Conservation (phyloP, 805 yeast genomes). For the Wickerhamomyces alni region DNA sequence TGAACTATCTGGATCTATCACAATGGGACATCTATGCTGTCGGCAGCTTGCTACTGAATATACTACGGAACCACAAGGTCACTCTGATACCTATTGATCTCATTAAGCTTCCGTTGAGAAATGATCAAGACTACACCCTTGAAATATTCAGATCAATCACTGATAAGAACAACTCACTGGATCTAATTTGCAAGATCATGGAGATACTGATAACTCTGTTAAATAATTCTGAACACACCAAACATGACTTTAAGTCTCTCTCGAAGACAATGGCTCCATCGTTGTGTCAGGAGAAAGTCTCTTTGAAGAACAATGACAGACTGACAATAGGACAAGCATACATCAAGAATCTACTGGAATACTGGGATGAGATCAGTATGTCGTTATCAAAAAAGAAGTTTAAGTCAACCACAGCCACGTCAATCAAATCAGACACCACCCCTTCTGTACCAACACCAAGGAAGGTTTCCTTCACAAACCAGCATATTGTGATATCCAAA, state of each 20-base stretch:
- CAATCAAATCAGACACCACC: constrained; percentile 5
- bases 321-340: constrained; percentile 47
- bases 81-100: constrained; percentile 47
- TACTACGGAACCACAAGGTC: constrained; percentile 43
- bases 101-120: constrained; percentile 49
- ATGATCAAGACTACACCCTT: constrained; percentile 39
- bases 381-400: constrained; percentile 6
- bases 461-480: constrained; percentile 9
- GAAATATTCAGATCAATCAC: constrained; percentile 30
- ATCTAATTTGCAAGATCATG: constrained; percentile 33
- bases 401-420: background rate
- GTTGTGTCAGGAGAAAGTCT: constrained; percentile 44
- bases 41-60: constrained; percentile 36
- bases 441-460: constrained; percentile 11
- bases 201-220: constrained; percentile 41
- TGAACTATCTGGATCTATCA: constrained; percentile 52
- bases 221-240: constrained; percentile 31
- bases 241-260: constrained; percentile 29
- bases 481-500: constrained; percentile 6
- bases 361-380: constrained; percentile 36
- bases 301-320: constrained; percentile 38
- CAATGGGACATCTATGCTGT: constrained; percentile 54
- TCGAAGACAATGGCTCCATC: constrained; percentile 33
- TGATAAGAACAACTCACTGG: constrained; percentile 25
- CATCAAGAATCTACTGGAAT: constrained; percentile 43